Conservation (phyloP, 352 stramenopile genomes). For the Phytophthora multivora region DNA sequence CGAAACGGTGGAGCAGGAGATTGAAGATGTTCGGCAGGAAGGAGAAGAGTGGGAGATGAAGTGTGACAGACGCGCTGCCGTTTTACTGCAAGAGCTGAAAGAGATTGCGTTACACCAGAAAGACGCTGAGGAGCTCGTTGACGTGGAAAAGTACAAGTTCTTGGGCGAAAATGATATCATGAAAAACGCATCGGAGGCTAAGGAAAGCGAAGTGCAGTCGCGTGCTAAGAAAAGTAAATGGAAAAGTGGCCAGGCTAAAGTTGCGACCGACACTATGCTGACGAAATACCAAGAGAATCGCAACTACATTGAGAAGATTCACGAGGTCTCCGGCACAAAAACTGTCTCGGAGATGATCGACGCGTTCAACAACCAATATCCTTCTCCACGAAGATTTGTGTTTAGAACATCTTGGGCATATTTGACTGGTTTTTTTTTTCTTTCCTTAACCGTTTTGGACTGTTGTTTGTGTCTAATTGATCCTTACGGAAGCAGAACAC, state of each 20-base stretch:
- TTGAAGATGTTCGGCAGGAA: conserved; percentile 59
- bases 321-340: conserved; percentile 77
- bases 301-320: conserved; percentile 82
- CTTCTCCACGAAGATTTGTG: conserved; percentile 11
- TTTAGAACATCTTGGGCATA: background rate
- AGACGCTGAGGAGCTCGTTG: conserved; percentile 52
- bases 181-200: conserved; percentile 50
- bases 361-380: conserved; percentile 85
- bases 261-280: conserved; percentile 62
- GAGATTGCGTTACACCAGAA: conserved; percentile 66
- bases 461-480: conserved; percentile 23
- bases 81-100: conserved; percentile 72
- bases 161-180: conserved; percentile 79
- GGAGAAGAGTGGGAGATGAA: conserved; percentile 66
- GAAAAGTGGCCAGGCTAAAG: conserved; percentile 73
- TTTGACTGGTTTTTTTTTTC: no score
- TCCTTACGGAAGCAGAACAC: conserved; percentile 64
- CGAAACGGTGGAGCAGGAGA: conserved; percentile 53
- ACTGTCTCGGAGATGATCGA: conserved; percentile 87
- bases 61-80: conserved; percentile 54
- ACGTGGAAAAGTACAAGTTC: conserved; percentile 69
- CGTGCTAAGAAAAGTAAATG: conserved; percentile 63
- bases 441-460: conserved; percentile 20
- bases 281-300: conserved; percentile 85
- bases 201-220: conserved; percentile 59